These are phyloP conservation scores for Aspergillus sp. DNA, from an alignment of 2,329 filamentous ascomycete species.

Conservation along the genomic window DNA sequence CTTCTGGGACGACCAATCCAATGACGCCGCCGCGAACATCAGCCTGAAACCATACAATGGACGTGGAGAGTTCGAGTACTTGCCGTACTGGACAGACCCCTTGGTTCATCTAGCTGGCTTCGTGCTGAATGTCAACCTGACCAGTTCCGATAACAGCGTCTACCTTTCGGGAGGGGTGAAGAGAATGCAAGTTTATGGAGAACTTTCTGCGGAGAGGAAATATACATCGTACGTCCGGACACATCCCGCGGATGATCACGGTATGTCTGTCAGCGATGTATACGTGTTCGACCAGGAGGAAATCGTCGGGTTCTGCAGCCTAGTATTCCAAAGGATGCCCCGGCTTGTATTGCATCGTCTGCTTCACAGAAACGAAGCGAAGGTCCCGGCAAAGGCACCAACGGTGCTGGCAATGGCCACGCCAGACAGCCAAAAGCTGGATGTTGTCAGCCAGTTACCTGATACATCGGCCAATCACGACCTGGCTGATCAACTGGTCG, in stretches of 20 bases:
- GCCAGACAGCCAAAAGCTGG: too few species aligned
- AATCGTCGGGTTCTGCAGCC: background rate
- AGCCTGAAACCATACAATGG: conserved; percentile 14
- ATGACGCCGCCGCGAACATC: conserved; percentile 30
- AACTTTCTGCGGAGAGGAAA: background rate
- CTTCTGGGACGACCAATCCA: conserved; percentile 25
- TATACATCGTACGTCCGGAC: background rate
- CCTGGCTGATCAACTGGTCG: background rate
- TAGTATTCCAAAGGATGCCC: background rate
- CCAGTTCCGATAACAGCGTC: conserved; percentile 11
- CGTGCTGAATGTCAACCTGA: conserved; percentile 26
- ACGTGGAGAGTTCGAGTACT: conserved; percentile 23
- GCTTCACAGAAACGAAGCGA: background rate
- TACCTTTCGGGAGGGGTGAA: background rate
- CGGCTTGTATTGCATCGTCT: background rate
- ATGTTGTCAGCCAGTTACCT: too few species aligned
- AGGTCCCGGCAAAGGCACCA: too few species aligned
- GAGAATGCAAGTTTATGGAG: background rate
- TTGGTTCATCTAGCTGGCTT: conserved; percentile 33
- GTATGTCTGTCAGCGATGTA: background rate
- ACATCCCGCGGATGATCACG: background rate
- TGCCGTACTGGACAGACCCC: conserved; percentile 27
- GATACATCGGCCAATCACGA: background rate
- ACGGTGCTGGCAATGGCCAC: too few species aligned
- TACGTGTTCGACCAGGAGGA: background rate